phyloP scores from a whole-genome alignment of 2,329 filamentous ascomycete species.

The Penicillium fuscoglaucum region DNA sequence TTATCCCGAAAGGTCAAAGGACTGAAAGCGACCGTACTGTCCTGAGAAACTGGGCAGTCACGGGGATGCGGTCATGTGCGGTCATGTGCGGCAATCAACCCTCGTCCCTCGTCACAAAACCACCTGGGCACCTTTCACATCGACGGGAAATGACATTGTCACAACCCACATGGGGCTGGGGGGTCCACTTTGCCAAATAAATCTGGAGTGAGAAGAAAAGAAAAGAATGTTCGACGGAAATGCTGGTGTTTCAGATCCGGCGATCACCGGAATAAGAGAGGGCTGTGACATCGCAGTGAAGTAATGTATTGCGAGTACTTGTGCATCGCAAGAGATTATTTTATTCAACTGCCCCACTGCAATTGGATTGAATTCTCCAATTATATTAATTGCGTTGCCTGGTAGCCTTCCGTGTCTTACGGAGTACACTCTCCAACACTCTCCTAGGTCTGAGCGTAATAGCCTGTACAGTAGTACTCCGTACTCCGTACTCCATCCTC shows the following conservation, averaged over 20 bases:
- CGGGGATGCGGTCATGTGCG: neutral
- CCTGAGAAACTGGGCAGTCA: neutral
- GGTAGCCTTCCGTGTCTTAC: neutral
- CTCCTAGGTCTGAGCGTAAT: neutral
- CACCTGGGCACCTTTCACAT: neutral
- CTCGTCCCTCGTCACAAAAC: neutral
- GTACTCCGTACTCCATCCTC: too few species aligned
- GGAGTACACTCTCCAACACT: too few species aligned
- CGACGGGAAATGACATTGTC: neutral
- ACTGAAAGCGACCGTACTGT: neutral
- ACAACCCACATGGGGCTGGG: neutral
- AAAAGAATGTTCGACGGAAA: constrained; percentile 14
- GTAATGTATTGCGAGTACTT: neutral
- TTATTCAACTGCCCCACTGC: neutral
- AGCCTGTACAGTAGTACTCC: too few species aligned
- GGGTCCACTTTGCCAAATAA: neutral
- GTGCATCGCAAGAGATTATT: neutral
- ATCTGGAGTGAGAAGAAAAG: neutral
- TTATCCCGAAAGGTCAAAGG: neutral
- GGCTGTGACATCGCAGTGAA: constrained; percentile 4
- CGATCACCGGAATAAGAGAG: constrained; percentile 1
- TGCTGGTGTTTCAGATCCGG: constrained; percentile 12
- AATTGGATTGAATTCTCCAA: neutral
- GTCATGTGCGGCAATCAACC: neutral
- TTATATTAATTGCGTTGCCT: neutral